Conservation (phyloP, 2,329 filamentous ascomycete genomes). For the Beauveria brongniartii region DNA sequence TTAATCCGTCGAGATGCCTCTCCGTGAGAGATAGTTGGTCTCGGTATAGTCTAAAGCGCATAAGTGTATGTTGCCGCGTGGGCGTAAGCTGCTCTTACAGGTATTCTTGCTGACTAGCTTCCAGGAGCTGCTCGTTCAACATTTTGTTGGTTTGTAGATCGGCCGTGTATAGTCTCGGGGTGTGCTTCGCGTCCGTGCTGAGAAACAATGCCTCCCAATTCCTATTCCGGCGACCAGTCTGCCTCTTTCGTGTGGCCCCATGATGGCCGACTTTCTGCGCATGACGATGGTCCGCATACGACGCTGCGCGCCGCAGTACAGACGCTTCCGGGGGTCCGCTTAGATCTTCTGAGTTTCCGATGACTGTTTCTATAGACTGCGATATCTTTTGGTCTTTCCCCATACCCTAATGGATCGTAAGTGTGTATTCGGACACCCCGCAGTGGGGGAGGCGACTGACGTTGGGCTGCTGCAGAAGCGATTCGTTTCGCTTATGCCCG, state of each 20-base stretch:
- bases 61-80: constrained; percentile 13
- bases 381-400: constrained; percentile 41
- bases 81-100: constrained; percentile 43
- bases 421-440: constrained; percentile 16
- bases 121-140: constrained; percentile 61
- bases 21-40: constrained; percentile 76
- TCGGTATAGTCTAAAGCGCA: constrained; percentile 54
- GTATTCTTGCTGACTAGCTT: constrained; percentile 80
- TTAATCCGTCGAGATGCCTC: constrained; percentile 70
- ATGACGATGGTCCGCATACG: constrained; percentile 68
- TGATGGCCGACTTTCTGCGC: constrained; percentile 37
- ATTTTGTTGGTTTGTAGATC: constrained; percentile 16
- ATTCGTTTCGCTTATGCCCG: constrained; percentile 59
- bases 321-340: constrained; percentile 59
- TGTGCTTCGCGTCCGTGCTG: background rate
- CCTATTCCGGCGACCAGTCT: constrained; percentile 29
- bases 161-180: background rate
- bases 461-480: constrained; percentile 59
- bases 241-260: constrained; percentile 28
- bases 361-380: constrained; percentile 49
- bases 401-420: constrained; percentile 36
- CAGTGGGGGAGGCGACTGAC: constrained; percentile 31
- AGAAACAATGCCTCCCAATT: constrained; percentile 45
- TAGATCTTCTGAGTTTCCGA: constrained; percentile 47
- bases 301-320: constrained; percentile 59